phyloP scores from a whole-genome alignment of 1,284 basidiomycete species.

The Vanrija sp. region DNA sequence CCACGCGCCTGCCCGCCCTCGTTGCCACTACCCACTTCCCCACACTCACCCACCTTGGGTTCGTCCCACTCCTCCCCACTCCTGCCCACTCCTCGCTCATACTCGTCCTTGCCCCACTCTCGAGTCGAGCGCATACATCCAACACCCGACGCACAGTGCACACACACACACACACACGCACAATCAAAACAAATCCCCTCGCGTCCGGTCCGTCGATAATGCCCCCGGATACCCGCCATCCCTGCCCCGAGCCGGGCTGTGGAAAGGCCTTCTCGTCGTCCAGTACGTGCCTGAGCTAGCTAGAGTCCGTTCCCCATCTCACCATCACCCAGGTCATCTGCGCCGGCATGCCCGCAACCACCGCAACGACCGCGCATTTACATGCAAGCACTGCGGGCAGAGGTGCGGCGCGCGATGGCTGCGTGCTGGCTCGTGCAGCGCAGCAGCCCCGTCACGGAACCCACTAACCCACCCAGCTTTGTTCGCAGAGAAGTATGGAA shows the following conservation, averaged over 20 bases:
- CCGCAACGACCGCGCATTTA: constrained; percentile 4
- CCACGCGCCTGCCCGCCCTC: too few relatives aligned
- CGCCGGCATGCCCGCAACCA: constrained; percentile 11
- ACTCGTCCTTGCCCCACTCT: not conserved
- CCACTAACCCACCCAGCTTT: not conserved
- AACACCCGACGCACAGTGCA: too few relatives aligned
- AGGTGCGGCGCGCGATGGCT: not conserved
- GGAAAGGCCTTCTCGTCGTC: constrained; percentile 8
- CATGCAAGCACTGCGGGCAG: constrained; percentile 11
- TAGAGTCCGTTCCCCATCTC: not conserved
- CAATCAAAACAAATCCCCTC: not conserved
- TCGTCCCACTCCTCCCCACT: too few relatives aligned
- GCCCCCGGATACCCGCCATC: not conserved
- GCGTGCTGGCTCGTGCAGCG: too few relatives aligned
- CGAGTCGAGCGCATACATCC: not conserved
- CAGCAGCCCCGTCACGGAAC: too few relatives aligned
- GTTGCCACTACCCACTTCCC: too few relatives aligned
- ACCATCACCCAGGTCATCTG: constrained; percentile 5
- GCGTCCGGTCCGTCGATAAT: too few relatives aligned
- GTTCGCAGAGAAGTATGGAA: constrained; percentile 11
- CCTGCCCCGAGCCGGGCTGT: constrained; percentile 5
- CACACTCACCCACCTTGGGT: too few relatives aligned
- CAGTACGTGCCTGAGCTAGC: not conserved
- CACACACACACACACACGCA: not conserved
- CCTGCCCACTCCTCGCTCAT: too few relatives aligned